Percentiles rank a stretch among this genome's conserved stretches.
Conservation (phyloP, 345 rosid species). For the Rhizophora apiculata region DNA sequence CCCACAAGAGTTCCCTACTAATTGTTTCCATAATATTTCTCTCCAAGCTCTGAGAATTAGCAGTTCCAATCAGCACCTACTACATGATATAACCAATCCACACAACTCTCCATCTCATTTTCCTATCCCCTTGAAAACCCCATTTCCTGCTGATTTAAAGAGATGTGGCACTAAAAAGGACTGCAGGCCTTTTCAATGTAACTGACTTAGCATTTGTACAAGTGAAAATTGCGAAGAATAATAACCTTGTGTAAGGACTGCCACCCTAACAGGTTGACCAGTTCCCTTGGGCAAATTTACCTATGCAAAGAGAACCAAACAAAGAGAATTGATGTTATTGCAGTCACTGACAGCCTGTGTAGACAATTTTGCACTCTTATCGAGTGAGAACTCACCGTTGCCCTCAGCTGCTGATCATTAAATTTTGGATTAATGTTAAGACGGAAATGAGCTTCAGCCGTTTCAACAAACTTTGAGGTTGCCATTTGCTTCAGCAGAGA, state of each 20-base stretch:
- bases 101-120: background rate
- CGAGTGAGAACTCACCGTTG: slow-evolving; percentile 54
- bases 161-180: background rate
- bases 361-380: background rate
- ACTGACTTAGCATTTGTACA: background rate
- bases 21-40: too few species aligned
- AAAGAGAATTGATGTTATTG: background rate
- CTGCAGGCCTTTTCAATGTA: too few species aligned
- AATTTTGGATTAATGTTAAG: slow-evolving; percentile 95
- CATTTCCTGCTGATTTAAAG: background rate
- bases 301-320: slow-evolving; percentile 32
- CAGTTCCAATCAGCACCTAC: too few species aligned
- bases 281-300: slow-evolving; percentile 98
- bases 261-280: slow-evolving; percentile 86
- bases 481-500: slow-evolving; percentile 74
- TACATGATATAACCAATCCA: too few species aligned
- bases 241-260: slow-evolving; percentile 96
- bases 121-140: background rate
- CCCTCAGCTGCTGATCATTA: slow-evolving; percentile 95
- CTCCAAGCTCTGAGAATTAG: too few species aligned
- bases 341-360: background rate
- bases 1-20: too few species aligned
- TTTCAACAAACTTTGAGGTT: slow-evolving; percentile 71
- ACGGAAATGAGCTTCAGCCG: slow-evolving; percentile 94
- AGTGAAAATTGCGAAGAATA: slow-evolving; percentile 10